phyloP scores from a whole-genome alignment of 2,329 filamentous ascomycete genomes.

The Talaromyces pinophilus region DNA sequence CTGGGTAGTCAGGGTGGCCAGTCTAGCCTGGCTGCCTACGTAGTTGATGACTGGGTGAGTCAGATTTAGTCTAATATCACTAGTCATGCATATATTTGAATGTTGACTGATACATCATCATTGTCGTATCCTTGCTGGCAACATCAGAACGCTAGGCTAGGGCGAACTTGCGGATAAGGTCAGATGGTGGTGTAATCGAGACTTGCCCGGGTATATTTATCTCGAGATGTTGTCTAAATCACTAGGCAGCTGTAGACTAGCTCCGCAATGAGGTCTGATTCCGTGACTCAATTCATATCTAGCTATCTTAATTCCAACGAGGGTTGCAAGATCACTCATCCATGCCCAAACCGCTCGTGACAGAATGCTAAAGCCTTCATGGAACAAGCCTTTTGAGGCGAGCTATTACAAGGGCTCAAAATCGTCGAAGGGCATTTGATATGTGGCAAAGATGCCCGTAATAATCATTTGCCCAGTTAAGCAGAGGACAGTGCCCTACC shows the following conservation, averaged over 20 bases:
- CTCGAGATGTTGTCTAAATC: neutral
- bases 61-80: neutral
- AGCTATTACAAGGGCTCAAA: neutral
- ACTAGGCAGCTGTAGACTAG: neutral
- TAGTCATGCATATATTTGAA: slow-evolving; percentile 3
- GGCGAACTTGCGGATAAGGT: neutral
- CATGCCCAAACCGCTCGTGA: neutral
- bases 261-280: neutral
- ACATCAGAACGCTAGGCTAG: neutral
- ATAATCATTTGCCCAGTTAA: neutral
- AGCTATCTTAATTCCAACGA: neutral
- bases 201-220: neutral
- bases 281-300: neutral
- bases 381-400: neutral
- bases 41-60: neutral
- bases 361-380: neutral
- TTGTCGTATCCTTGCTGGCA: neutral
- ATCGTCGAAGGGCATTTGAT: neutral
- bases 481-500: neutral
- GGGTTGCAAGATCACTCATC: too few species aligned
- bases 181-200: neutral
- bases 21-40: slow-evolving; percentile 9
- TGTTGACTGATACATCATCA: slow-evolving; percentile 3
- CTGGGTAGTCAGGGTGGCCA: neutral
- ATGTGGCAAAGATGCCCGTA: neutral